Conservation (phyloP, 2,329 filamentous ascomycete genomes). For the Fusarium phyllophilum region DNA sequence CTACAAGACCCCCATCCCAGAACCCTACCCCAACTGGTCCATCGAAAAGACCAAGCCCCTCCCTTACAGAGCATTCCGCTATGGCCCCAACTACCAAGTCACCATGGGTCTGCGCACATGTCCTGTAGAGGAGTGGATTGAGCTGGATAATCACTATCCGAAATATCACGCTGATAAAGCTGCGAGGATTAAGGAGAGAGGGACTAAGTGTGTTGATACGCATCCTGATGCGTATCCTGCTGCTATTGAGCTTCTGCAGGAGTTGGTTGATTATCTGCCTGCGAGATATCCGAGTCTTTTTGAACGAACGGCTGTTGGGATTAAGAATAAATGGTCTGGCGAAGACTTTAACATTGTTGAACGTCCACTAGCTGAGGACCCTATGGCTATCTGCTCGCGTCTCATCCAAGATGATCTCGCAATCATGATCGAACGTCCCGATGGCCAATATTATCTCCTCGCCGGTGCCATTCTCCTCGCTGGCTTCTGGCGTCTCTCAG, state of each 20-base stretch:
- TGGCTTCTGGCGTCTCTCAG: constrained; percentile 84
- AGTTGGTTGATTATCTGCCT: constrained; percentile 76
- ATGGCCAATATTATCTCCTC: constrained; percentile 84
- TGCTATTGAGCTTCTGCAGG: constrained; percentile 79
- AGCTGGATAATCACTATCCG: constrained; percentile 82
- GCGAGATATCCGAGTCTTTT: constrained; percentile 80
- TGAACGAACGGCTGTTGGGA: constrained; percentile 68
- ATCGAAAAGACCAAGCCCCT: constrained; percentile 75
- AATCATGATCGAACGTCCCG: constrained; percentile 80
- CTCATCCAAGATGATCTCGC: constrained; percentile 85
- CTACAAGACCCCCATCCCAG: constrained; percentile 69
- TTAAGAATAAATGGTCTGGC: constrained; percentile 76
- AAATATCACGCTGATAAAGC: constrained; percentile 79
- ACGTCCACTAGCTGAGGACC: constrained; percentile 76
- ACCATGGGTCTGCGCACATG: constrained; percentile 81
- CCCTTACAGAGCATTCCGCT: constrained; percentile 81
- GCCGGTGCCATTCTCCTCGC: constrained; percentile 80
- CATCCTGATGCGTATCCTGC: constrained; percentile 76
- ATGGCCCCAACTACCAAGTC: constrained; percentile 79
- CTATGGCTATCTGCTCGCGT: constrained; percentile 78
- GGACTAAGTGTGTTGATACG: constrained; percentile 73
- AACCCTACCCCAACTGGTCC: constrained; percentile 75
- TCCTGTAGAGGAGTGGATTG: constrained; percentile 80
- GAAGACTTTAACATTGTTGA: constrained; percentile 76
- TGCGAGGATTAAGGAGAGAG: constrained; percentile 72